Base-by-base conservation (phyloP, 805 yeast genomes). In the Saccharomycopsis olivae region DNA sequence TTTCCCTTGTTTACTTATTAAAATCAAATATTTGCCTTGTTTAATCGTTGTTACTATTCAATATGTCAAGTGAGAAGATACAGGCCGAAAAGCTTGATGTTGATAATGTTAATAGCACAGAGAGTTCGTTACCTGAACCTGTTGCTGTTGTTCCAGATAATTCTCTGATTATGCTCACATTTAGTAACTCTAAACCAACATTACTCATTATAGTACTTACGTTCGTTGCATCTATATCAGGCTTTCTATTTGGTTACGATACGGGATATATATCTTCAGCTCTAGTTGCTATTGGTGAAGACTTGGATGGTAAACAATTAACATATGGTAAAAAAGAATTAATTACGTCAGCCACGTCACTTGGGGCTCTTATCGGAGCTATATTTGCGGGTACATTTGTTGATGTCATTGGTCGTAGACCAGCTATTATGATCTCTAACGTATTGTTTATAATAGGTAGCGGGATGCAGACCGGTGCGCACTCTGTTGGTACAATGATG, bases 191-290 rank as follows among this genome's bases (percentile, higher is more conserved):
- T 10, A 16, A 21, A 61, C 78, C 84, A 3, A 69, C 92, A 9
- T 59, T 66, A 5, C 60, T 83, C 52, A 85, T 87, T 36, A 62
- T 86, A 18, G 60, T 72, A 20, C 60, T 87, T 38, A 83, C 95
- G 1, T 65, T 78, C 37, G 76, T 78, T 20, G 75, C 96, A 0
- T 87, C 96, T 5, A 79, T 89, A 47, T 87, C 96, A 0, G 97
- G 97, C 1, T 86, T 88, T 61, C 75, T 89, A 86, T 89, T 89
- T 61, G 98, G 98, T 50, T 89, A 89, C 55, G 98, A 89, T 59
- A 89, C 97, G 1, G 97, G 97, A 50, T 89, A 89, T 60, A 88
- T 89, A 31, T 89, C 97, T 3, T 78, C 94, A 15, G 96, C 96
- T 0, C 67, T 89, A 52, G 95, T 88, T 16, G 75, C 87, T 28